Conservation (phyloP, 768 basidiomycete species). For the Mycena chlorophos region DNA sequence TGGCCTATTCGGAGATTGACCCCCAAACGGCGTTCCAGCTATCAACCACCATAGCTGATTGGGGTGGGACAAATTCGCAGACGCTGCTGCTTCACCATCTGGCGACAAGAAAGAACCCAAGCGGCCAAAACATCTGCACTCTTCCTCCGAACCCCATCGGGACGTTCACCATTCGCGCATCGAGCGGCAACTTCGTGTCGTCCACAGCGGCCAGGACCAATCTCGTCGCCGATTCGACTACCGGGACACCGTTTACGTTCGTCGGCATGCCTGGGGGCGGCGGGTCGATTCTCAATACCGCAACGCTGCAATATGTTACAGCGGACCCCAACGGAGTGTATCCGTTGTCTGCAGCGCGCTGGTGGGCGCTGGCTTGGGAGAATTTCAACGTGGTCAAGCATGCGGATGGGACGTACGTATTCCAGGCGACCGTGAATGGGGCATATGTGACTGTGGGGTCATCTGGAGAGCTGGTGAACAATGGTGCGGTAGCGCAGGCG, state of each 20-base stretch:
- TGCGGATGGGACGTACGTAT: conserved; percentile 30
- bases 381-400: conserved; percentile 28
- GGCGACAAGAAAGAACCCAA: conserved; percentile 32
- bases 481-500: conserved; percentile 23
- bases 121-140: conserved; percentile 29
- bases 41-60: conserved; percentile 32
- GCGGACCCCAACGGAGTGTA: conserved; percentile 32
- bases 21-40: conserved; percentile 29
- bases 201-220: conserved; percentile 24
- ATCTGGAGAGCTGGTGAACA: conserved; percentile 31
- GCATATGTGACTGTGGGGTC: conserved; percentile 28
- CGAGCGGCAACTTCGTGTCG: conserved; percentile 26
- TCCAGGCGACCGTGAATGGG: conserved; percentile 34
- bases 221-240: conserved; percentile 26
- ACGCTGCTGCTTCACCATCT: conserved; percentile 35
- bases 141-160: conserved; percentile 30
- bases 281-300: conserved; percentile 29
- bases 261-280: conserved; percentile 33
- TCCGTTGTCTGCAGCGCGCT: conserved; percentile 29
- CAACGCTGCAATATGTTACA: conserved; percentile 31
- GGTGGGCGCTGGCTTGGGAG: conserved; percentile 31
- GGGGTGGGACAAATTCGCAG: conserved; percentile 36
- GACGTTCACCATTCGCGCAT: conserved; percentile 30
- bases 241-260: conserved; percentile 26
- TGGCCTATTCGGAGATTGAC: conserved; percentile 32